Base-by-base conservation (phyloP, 2,329 filamentous ascomycete genomes). In the Epichloe glyceriae region DNA sequence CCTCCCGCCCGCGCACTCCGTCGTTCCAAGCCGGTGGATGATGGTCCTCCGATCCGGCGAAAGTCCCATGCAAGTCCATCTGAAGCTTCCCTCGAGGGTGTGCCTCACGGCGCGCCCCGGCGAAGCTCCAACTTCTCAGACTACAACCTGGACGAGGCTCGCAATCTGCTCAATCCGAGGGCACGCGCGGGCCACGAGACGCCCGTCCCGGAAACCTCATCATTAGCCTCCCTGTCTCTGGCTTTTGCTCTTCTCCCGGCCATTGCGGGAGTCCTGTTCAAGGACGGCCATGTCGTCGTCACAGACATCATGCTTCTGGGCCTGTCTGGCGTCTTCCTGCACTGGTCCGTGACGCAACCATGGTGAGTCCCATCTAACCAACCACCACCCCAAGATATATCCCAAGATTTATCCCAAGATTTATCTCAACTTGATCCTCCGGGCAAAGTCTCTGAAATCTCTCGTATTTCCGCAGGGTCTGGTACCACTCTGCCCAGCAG, bases 261-360 rank as follows among this genome's bases (percentile, higher is more conserved):
- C 1, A 63, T 95, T n/a, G 88, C 82, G 1, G 91, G 90, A 0
- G 68, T 94, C 46, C 72, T 96, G 51, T 94, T 95, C 64, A 79
- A 86, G 54, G 86, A 95, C 69, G 91, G 91, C 12, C 85, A 83
- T 58, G 79, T 84, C 1, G 76, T 96, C 54, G 80, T 90, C 50
- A 95, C 89, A 0, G 91, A 97, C 66, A 69, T 95, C 30, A 84
- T 93, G 59, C 73, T 97, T 35, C 70, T 97, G 34, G 81, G 78
- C 3, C 67, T 97, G 54, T 86, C 87, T 2, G 87, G 85, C 4
- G 77, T 96, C 43, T 94, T 96, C 61, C 72, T 97, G 54, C 90
- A 95, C 64, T 96, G 89, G 88, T 90, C 87, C 46, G 85, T 96
- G 42, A 84, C 88, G 51, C 74, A 93, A 57, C 91, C 91, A 58